A percentile compares a stretch with the other conserved stretches of the same genome.
Conservation (phyloP, 2,329 filamentous ascomycete genomes). For the Colletotrichum spaethianum region DNA sequence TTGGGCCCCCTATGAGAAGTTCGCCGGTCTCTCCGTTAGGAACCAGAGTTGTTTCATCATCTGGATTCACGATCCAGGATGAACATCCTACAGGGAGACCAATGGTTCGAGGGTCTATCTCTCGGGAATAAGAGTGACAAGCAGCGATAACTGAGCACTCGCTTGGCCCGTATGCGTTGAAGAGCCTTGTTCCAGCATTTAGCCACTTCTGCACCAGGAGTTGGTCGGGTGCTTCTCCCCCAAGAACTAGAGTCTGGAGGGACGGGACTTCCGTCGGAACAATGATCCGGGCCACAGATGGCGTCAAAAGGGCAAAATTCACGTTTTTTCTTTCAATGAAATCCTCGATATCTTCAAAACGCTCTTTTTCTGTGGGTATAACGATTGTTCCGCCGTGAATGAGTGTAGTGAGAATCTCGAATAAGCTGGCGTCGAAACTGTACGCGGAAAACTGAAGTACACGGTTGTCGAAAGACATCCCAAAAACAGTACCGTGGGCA, state of each 20-base stretch:
- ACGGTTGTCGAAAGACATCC: slow-evolving; percentile 16
- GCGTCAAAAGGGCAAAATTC: slow-evolving; percentile 22
- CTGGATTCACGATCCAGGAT: slow-evolving; percentile 51
- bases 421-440: slow-evolving; percentile 55
- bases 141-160: slow-evolving; percentile 63
- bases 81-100: slow-evolving; percentile 39
- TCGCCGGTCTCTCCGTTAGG: slow-evolving; percentile 54
- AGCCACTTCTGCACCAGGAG: slow-evolving; percentile 39
- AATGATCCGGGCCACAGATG: slow-evolving; percentile 33
- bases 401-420: slow-evolving; percentile 54
- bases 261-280: slow-evolving; percentile 2
- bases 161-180: slow-evolving; percentile 48
- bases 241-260: slow-evolving; percentile 16
- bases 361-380: slow-evolving; percentile 55
- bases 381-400: slow-evolving; percentile 56
- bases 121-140: slow-evolving; percentile 43
- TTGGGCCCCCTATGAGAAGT: slow-evolving; percentile 57
- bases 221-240: slow-evolving; percentile 23
- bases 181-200: slow-evolving; percentile 45
- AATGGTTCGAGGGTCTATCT: slow-evolving; percentile 34
- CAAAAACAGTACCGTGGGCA: slow-evolving; percentile 34
- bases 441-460: slow-evolving; percentile 50
- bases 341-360: slow-evolving; percentile 43
- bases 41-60: slow-evolving; percentile 46
- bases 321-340: not conserved